phyloP scores from a whole-genome alignment of 495 filamentous ascomycete genomes.

The Hyaloscypha finlandica region DNA sequence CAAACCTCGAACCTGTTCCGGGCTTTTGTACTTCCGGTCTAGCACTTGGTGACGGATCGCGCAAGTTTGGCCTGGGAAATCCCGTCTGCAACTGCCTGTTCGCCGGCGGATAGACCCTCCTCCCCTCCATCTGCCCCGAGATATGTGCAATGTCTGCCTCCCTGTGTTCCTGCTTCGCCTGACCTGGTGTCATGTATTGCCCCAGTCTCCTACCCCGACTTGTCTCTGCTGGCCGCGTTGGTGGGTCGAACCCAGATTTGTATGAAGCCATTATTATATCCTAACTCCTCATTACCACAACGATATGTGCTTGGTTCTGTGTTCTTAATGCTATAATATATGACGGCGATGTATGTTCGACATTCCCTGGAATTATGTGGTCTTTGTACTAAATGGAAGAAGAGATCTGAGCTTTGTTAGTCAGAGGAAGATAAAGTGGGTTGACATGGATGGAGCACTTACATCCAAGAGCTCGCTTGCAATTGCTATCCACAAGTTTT shows the following conservation, averaged over 20 bases:
- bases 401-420: constrained; percentile 8
- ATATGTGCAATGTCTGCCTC: constrained; percentile 27
- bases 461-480: constrained; percentile 15
- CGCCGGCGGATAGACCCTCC: constrained; percentile 7
- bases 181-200: constrained; percentile 20
- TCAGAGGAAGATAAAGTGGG: constrained; percentile 5
- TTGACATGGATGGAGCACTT: constrained; percentile 2
- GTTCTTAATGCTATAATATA: constrained; percentile 26
- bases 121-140: constrained; percentile 20
- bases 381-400: constrained; percentile 13
- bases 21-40: constrained; percentile 18
- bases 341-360: constrained; percentile 18
- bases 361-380: constrained; percentile 24
- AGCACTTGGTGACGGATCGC: constrained; percentile 22
- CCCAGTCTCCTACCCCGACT: constrained; percentile 24
- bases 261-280: constrained; percentile 36
- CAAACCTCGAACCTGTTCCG: constrained; percentile 21
- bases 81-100: constrained; percentile 15
- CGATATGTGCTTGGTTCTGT: constrained; percentile 9
- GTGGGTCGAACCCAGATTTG: constrained; percentile 34
- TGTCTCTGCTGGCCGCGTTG: constrained; percentile 29
- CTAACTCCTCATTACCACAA: constrained; percentile 20
- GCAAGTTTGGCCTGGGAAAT: constrained; percentile 27
- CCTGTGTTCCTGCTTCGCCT: constrained; percentile 19
- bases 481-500: constrained; percentile 11